Conservation (phyloP, 352 stramenopile genomes). For the Pythium insidiosum region DNA sequence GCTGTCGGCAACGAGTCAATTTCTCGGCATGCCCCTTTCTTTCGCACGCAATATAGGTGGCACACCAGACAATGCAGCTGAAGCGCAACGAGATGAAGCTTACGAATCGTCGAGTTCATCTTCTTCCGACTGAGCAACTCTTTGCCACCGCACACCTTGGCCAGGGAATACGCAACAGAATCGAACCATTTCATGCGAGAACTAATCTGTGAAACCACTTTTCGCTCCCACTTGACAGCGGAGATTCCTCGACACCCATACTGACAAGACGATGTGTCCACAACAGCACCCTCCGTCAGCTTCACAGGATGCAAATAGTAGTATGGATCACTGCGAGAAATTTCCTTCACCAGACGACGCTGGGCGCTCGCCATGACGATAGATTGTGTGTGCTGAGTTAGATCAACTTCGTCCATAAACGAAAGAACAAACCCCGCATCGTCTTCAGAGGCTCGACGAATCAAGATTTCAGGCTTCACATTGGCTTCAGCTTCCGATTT, state of each 20-base stretch:
- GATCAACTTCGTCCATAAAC: too few relatives aligned
- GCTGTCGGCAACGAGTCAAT: constrained; percentile 45
- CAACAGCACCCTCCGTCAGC: constrained; percentile 10
- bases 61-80: constrained; percentile 66
- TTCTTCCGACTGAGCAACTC: constrained; percentile 71
- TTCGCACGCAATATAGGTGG: constrained; percentile 60
- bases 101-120: constrained; percentile 76
- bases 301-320: constrained; percentile 49
- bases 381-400: too few relatives aligned
- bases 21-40: constrained; percentile 35
- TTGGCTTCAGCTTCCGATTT: too few relatives aligned
- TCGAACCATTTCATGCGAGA: constrained; percentile 79
- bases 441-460: too few relatives aligned
- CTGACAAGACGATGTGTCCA: constrained; percentile 23
- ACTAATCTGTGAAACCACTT: constrained; percentile 67
- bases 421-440: too few relatives aligned
- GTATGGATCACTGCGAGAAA: constrained; percentile 60
- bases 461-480: too few relatives aligned
- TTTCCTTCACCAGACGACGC: constrained; percentile 49
- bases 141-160: constrained; percentile 38
- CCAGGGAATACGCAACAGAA: constrained; percentile 63
- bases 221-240: constrained; percentile 53
- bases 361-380: constrained; percentile 58
- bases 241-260: constrained; percentile 45
- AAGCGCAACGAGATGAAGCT: constrained; percentile 68